These are phyloP conservation scores for Luvunga scandens DNA, from an alignment of 345 rosid species.

Conservation along the genomic window DNA sequence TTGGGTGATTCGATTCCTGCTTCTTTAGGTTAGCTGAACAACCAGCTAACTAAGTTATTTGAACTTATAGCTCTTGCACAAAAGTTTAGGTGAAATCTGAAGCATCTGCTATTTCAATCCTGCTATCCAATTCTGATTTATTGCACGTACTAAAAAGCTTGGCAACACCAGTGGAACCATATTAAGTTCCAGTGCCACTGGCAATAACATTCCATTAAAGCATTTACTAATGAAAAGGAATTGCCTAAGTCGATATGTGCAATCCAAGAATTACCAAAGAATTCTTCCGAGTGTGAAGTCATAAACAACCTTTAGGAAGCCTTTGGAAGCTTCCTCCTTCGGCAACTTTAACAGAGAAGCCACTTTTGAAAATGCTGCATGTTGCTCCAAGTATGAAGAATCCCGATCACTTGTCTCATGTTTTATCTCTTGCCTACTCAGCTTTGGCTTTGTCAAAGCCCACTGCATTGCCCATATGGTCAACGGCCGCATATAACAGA, in stretches of 20 bases:
- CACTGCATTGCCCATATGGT: slow-evolving; percentile 87
- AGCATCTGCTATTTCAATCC: background rate
- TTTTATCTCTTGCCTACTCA: slow-evolving; percentile 23
- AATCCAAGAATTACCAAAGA: slow-evolving; percentile 15
- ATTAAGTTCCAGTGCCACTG: background rate
- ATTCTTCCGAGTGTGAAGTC: slow-evolving; percentile 43
- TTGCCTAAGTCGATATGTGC: background rate
- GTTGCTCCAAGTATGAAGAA: slow-evolving; percentile 35
- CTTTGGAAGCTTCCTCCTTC: slow-evolving; percentile 31
- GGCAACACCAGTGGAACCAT: background rate
- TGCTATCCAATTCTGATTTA: background rate
- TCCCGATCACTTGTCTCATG: slow-evolving; percentile 27
- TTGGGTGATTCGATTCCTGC: slow-evolving; percentile 4
- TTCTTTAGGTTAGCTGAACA: slow-evolving; percentile 13
- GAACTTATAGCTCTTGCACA: background rate
- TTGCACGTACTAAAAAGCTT: background rate
- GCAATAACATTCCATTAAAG: background rate
- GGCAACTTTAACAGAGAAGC: slow-evolving; percentile 53
- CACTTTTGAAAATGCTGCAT: slow-evolving; percentile 60
- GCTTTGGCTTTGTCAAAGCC: slow-evolving; percentile 57
- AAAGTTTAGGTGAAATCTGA: background rate
- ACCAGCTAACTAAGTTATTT: no score
- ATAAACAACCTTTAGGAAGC: slow-evolving; percentile 43
- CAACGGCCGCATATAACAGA: slow-evolving; percentile 78
- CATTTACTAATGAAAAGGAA: background rate